Evolutionary conservation across 257 asterid species (phyloP).

Genomic region (Vinca minor): DNA sequence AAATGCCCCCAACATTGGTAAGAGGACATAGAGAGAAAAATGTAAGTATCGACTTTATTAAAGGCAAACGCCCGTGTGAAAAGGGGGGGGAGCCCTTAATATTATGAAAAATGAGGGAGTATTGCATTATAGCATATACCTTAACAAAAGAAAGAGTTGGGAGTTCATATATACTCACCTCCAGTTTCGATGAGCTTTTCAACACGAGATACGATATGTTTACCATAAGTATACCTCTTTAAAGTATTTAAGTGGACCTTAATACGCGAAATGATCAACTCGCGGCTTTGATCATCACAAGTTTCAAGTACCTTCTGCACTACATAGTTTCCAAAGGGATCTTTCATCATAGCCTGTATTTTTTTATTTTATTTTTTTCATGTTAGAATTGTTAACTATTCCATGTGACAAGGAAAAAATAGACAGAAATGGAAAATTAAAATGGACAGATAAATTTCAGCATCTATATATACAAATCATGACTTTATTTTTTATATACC

Average conservation of each 20-base stretch:
- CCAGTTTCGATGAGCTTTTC: slow-evolving; percentile 80
- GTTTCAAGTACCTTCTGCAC: slow-evolving; percentile 91
- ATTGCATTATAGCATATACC: no score
- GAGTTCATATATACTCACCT: slow-evolving; percentile 35
- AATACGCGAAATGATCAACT: slow-evolving; percentile 64
- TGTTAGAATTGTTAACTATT: neutral
- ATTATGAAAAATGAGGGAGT: no score
- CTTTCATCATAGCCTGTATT: slow-evolving; percentile 88
- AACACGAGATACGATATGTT: slow-evolving; percentile 78
- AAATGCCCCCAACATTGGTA: no score
- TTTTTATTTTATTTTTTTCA: no score
- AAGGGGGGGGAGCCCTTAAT: no score
- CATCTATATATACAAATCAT: no score
- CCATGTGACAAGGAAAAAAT: neutral
- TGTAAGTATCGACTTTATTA: no score
- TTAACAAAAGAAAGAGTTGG: neutral
- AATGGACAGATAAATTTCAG: neutral
- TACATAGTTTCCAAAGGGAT: slow-evolving; percentile 80
- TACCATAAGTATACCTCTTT: slow-evolving; percentile 82
- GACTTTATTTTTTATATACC: slow-evolving; percentile 26
- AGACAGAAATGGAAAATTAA: neutral
- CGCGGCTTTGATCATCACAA: slow-evolving; percentile 62
- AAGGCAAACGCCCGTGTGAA: no score
- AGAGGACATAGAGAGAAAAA: no score
- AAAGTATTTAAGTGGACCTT: slow-evolving; percentile 70